A percentile compares a stretch with the other conserved stretches of the same genome.
These are phyloP conservation scores for Penicillium nucicola DNA, from an alignment of 495 filamentous ascomycete genomes.

Conservation along the genomic window DNA sequence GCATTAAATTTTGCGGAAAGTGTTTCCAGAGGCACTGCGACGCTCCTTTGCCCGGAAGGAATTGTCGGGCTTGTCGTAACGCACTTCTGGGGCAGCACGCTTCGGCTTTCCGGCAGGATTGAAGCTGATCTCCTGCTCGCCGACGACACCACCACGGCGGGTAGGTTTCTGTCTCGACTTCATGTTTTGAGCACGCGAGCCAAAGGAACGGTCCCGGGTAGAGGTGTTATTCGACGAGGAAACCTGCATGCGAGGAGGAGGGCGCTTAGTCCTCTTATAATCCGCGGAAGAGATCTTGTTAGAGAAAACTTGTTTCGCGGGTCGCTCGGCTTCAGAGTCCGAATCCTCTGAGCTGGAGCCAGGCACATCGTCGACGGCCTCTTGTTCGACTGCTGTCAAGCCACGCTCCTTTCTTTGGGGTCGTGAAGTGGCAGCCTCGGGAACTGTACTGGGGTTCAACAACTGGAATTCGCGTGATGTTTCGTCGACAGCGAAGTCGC, in stretches of 20 bases:
- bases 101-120: slow-evolving; percentile 61
- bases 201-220: slow-evolving; percentile 61
- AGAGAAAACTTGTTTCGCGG: slow-evolving; percentile 32
- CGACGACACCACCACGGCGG: slow-evolving; percentile 58
- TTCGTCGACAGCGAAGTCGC: slow-evolving; percentile 91
- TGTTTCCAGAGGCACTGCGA: slow-evolving; percentile 51
- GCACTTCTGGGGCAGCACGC: slow-evolving; percentile 27
- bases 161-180: slow-evolving; percentile 43
- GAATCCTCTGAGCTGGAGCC: slow-evolving; percentile 46
- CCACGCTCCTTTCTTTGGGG: slow-evolving; percentile 43
- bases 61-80: slow-evolving; percentile 23
- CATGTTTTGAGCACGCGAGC: slow-evolving; percentile 58
- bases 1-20: slow-evolving; percentile 50
- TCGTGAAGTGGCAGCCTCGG: slow-evolving; percentile 15
- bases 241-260: slow-evolving; percentile 56
- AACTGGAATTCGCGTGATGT: slow-evolving; percentile 79
- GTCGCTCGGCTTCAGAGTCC: slow-evolving; percentile 33
- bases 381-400: slow-evolving; percentile 67
- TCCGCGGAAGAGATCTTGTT: slow-evolving; percentile 59
- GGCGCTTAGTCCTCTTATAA: slow-evolving; percentile 46
- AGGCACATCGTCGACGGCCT: slow-evolving; percentile 50
- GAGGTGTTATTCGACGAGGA: slow-evolving; percentile 48
- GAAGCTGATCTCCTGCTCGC: slow-evolving; percentile 86
- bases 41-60: slow-evolving; percentile 42
- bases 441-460: slow-evolving; percentile 77